Percentiles rank a stretch among this genome's conserved stretches.
Conservation (phyloP, 2,329 filamentous ascomycete species). For the Myriosclerotinia scirpicola region DNA sequence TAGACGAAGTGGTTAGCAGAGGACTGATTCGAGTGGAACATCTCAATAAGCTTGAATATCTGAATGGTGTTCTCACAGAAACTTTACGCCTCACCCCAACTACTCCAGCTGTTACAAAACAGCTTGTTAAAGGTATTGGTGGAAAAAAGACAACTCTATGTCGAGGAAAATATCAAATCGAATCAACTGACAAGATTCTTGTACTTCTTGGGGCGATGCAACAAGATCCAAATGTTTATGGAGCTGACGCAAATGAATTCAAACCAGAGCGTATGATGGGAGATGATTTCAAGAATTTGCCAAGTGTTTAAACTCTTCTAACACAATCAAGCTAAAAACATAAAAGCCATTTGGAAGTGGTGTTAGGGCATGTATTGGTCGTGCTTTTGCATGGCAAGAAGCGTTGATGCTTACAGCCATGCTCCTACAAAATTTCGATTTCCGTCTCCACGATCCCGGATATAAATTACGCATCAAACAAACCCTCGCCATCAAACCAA, state of each 20-base stretch:
- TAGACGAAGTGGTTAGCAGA: slow-evolving; percentile 52
- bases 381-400: slow-evolving; percentile 75
- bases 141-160: slow-evolving; percentile 43
- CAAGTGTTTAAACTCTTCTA: slow-evolving; percentile 36
- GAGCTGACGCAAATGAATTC: slow-evolving; percentile 64
- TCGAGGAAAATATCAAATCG: slow-evolving; percentile 31
- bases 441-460: slow-evolving; percentile 58
- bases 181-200: slow-evolving; percentile 53
- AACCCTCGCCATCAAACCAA: slow-evolving; percentile 62
- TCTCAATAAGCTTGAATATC: slow-evolving; percentile 59
- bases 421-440: slow-evolving; percentile 70
- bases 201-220: slow-evolving; percentile 57
- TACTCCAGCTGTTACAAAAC: slow-evolving; percentile 57
- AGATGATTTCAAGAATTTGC: slow-evolving; percentile 64
- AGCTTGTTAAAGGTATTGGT: slow-evolving; percentile 42
- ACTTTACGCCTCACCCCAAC: slow-evolving; percentile 62
- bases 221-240: slow-evolving; percentile 62
- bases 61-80: slow-evolving; percentile 65
- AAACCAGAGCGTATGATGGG: slow-evolving; percentile 71
- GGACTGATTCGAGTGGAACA: slow-evolving; percentile 48
- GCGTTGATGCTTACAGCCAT: slow-evolving; percentile 60
- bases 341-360: slow-evolving; percentile 77
- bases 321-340: neutral
- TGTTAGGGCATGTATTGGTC: slow-evolving; percentile 67
- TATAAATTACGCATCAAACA: slow-evolving; percentile 57